These are phyloP conservation scores for Calonectria pseudoturangicola DNA, from an alignment of 2,329 filamentous ascomycete species.

Conservation along the genomic window DNA sequence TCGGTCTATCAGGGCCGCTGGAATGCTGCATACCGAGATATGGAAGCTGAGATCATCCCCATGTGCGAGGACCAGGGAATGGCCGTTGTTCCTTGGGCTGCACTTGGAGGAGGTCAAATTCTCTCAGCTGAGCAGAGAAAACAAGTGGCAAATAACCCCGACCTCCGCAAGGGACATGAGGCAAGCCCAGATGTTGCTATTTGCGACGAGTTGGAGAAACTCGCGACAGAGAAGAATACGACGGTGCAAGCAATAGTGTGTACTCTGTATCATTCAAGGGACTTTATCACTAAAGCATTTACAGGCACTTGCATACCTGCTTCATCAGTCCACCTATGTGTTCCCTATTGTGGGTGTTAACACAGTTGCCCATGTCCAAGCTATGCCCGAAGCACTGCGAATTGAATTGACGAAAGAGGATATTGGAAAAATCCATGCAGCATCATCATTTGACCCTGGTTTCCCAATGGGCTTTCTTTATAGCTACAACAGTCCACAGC, in stretches of 20 bases:
- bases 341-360: constrained; percentile 45
- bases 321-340: constrained; percentile 41
- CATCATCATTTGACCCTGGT: constrained; percentile 6
- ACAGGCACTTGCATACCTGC: constrained; percentile 39
- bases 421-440: constrained; percentile 34
- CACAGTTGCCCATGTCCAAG: constrained; percentile 35
- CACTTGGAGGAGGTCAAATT: constrained; percentile 35
- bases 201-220: constrained; percentile 32
- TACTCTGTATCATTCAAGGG: not conserved
- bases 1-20: constrained; percentile 57
- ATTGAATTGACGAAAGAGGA: constrained; percentile 34
- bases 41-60: constrained; percentile 58
- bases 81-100: constrained; percentile 68
- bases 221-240: constrained; percentile 33
- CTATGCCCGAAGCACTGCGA: constrained; percentile 28
- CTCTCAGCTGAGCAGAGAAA: constrained; percentile 22
- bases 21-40: constrained; percentile 52
- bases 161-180: constrained; percentile 2
- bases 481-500: constrained; percentile 5
- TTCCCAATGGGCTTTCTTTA: constrained; percentile 42
- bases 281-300: not conserved
- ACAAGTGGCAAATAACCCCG: constrained; percentile 1
- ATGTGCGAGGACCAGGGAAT: constrained; percentile 58
- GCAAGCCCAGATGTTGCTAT: constrained; percentile 10
- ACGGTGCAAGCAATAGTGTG: constrained; percentile 39